Base-by-base conservation (phyloP, 192 early-diverging fungal species). In the Phlyctochytrium planicorne region DNA sequence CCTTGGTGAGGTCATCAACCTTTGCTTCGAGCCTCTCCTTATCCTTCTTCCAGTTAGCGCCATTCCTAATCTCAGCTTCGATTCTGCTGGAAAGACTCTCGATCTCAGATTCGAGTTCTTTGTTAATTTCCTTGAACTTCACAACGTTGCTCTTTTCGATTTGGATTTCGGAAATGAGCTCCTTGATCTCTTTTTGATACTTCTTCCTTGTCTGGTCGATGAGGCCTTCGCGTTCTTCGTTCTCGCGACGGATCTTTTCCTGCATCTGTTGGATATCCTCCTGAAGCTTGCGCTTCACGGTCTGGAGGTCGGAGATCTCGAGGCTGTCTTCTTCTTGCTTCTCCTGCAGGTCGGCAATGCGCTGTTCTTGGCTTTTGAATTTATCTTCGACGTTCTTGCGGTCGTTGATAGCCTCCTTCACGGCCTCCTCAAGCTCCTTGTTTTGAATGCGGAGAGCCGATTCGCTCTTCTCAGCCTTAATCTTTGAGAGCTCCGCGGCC, bases 111-210 rank as follows among this genome's bases (percentile, higher is more conserved):
- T 89, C 89, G 16, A 94, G 77, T 4, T 82, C 80, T 34, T 85
- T 85, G 59, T 90, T 85, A n/a, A 79, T 74, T 61, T 93, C 89
- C 59, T 89, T 90, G 71, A 92, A 79, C 32, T 79, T 80, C 30
- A 91, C 70, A 36, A 80, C 56, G 34, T 66, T 70, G 32, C 52
- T 61, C 62, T 82, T 86, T 74, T 91, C 92, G 1, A 82, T 70
- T 62, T 96, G 93, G 53, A 94, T 82, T 74, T 96, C 94, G 6
- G 80, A 75, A 63, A 88, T 82, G 52, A 93, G 81, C 52, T 88
- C 83, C 62, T 92, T 88, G 25, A 94, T 78, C 80, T 96, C 92
- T 66, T 87, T 90, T 69, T 93, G 91, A 72, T 93, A 94, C 74
- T 91, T 94, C 60, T 84, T 87, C 14, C 89, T 86, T 55, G 88